Base-by-base conservation (phyloP, 2,329 filamentous ascomycete genomes). In the Diplodia scrobiculata region DNA sequence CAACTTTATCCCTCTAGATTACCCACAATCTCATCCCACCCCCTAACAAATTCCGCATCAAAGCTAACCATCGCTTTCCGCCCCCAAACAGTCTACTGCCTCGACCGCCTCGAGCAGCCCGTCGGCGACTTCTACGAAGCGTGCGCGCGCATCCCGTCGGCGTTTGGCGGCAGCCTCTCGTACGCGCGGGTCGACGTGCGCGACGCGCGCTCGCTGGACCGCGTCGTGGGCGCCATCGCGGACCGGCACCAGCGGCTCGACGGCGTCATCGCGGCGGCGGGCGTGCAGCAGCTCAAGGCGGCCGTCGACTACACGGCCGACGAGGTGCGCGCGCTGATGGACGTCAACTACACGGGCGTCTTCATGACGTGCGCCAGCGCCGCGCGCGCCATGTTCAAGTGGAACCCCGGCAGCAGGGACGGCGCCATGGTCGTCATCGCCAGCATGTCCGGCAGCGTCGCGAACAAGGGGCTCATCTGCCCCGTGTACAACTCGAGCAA, bases 171-270 rank as follows among this genome's bases (percentile, higher is more conserved):
- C 4, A 84, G 83, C 53, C 77, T 95, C 47, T 82, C 86, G 66
- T 96, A 96, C 79, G 87, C 89, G 73, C 86, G 88, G 68, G 86
- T 92, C 60, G 91, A 97, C 75, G 91, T 96, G 10, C 86, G 90
- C 21, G 85, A 94, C 71, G 86, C 87, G 36, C 79, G 83, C 2
- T 76, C 82, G 45, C 82, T 97, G 54, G 88, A 92, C 73, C 79
- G 78, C 25, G 83, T 90, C 51, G 82, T 96, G 66, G 81, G 83
- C 68, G 79, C 78, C 6, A 94, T 97, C 69, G 90, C 88, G 9
- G 81, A 87, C 48, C 76, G 84, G 67, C 85, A 91, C 68, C 87
- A 89, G 21, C 86, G 89, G 17, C 78, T 96, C 63, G 91, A 96
- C 73, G 92, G 92, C 0, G 79, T 96, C 55, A 86, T 96, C 62